Evolutionary conservation across 306 rosid genomes (phyloP), one percentile per base, ranked within the genome.

Genomic region (Quercus parvula): DNA sequence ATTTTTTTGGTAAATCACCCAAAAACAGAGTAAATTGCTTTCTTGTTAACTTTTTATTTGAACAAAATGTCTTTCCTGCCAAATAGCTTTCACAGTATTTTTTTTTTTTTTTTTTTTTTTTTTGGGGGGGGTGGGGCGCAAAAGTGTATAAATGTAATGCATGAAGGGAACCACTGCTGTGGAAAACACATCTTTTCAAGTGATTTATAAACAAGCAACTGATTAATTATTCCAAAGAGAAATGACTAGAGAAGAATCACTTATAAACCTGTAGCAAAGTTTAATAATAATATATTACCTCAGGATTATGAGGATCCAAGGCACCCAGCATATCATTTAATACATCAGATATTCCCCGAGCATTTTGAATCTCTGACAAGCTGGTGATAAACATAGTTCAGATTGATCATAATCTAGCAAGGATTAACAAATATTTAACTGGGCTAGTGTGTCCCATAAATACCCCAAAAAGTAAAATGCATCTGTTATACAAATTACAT

Each of bases 291-390:
- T 14, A 67, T 55, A 79, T 77, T 81, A 93, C 99, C 98, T 87
- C 86, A 31, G 90, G 88, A 51, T 83, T 93, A 84, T 88, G 89
- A 46, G 91, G 92, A 86, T 88, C 94, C 92, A 93, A 88, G 27
- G 92, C 98, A 73, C 84, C 82, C 71, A 96, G 97, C 93, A 96
- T 96, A 79, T 96, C 99, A 84, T 83, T 85, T 85, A 96, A 89
- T 59, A 96, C 92, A 87, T 91, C 94, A 54, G 93, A 89, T 66
- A 96, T 51, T 73, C 97, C 99, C 77, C 84, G 83, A 76, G 98
- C 97, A 87, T 86, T 93, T 83, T 86, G 90, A 73, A 96, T 91
- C 81, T 96, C 98, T 55, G 31, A 54, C 79, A 88, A 81, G 90
- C 99, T 96, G 90, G 79, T 81, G 44, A 82, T 12, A 70, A 74